Evolutionary conservation across 176 grass and related monocot genomes (phyloP).

Genomic region (Avena insularis): DNA sequence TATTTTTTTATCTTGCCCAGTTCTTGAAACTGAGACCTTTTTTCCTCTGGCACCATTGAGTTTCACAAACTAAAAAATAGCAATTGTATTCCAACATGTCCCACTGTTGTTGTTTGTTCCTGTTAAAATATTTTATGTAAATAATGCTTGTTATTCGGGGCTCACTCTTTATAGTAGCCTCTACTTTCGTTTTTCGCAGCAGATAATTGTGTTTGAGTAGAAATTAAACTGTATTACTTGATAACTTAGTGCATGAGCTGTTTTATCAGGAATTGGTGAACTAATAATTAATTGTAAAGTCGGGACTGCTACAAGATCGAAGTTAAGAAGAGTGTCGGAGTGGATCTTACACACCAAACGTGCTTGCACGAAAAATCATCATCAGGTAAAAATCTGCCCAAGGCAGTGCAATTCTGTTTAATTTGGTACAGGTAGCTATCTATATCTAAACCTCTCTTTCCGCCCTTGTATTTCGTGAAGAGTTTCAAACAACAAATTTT

Average conservation of each 20-base stretch:
- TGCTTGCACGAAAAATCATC: slow-evolving; percentile 28
- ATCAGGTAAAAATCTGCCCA: slow-evolving; percentile 46
- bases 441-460: background rate
- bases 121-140: background rate
- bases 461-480: background rate
- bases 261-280: slow-evolving; percentile 47
- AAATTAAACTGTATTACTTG: background rate
- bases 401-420: slow-evolving; percentile 20
- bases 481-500: background rate
- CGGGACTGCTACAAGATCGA: slow-evolving; percentile 51
- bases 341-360: slow-evolving; percentile 51
- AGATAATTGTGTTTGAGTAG: slow-evolving; percentile 4
- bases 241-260: slow-evolving; percentile 5
- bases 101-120: background rate
- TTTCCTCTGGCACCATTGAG: background rate
- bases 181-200: slow-evolving; percentile 6
- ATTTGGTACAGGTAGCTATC: slow-evolving; percentile 4
- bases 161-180: background rate
- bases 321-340: slow-evolving; percentile 55
- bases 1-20: background rate
- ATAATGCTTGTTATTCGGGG: background rate
- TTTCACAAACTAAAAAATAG: background rate
- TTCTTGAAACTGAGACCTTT: background rate
- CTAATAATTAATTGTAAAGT: slow-evolving; percentile 48
- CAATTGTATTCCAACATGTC: background rate